Conservation (phyloP, 2,329 filamentous ascomycete genomes). For the Talaromyces atroroseus region DNA sequence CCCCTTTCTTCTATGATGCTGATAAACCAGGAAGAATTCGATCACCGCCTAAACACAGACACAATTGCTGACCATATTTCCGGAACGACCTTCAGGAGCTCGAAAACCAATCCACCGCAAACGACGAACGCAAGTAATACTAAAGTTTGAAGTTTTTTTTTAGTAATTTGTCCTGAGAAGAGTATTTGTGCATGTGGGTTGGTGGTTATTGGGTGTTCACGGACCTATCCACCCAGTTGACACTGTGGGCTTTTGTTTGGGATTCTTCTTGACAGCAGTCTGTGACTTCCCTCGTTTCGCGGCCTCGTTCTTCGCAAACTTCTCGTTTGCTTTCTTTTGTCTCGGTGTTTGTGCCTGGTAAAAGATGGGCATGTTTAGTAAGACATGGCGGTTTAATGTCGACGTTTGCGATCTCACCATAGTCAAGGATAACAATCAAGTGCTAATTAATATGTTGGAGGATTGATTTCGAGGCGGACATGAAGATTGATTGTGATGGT, state of each 20-base stretch:
- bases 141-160: conserved; percentile 22
- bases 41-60: conserved; percentile 19
- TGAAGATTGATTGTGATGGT: not conserved
- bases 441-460: not conserved
- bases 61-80: conserved; percentile 34
- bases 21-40: not conserved
- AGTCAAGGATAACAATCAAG: not conserved
- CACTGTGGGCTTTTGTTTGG: conserved; percentile 49
- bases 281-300: conserved; percentile 55
- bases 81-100: conserved; percentile 45
- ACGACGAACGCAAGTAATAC: conserved; percentile 59
- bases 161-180: conserved; percentile 15
- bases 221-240: conserved; percentile 56
- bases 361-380: not conserved
- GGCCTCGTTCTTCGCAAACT: conserved; percentile 54
- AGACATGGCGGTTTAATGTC: not conserved
- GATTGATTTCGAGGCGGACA: not conserved
- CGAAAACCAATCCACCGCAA: conserved; percentile 56
- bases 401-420: not conserved
- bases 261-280: conserved; percentile 41
- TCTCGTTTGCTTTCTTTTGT: conserved; percentile 59
- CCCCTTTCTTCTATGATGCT: not conserved
- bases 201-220: conserved; percentile 25
- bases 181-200: not conserved
- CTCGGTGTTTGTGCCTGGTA: conserved; percentile 59